These are phyloP conservation scores for Fusarium luffae DNA, from an alignment of 2,329 filamentous ascomycete genomes.

Conservation along the genomic window DNA sequence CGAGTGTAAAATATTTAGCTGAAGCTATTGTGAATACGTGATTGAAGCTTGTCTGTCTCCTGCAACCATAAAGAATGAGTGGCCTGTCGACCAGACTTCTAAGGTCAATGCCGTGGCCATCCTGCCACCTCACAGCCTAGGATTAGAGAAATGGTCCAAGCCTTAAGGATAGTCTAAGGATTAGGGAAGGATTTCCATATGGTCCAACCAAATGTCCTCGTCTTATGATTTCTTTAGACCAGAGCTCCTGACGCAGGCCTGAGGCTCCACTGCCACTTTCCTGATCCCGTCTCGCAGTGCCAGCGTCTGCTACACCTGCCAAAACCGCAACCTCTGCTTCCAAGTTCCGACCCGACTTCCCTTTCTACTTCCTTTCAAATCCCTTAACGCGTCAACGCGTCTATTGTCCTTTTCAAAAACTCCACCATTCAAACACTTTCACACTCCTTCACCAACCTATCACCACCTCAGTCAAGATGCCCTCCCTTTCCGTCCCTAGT, in stretches of 20 bases:
- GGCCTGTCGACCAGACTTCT: not conserved
- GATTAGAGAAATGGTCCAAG: not conserved
- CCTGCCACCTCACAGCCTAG: too few species aligned
- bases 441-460: not conserved
- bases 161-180: not conserved
- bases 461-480: not conserved
- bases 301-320: not conserved
- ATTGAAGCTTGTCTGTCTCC: not conserved
- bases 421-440: not conserved
- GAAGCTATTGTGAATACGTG: not conserved
- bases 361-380: not conserved
- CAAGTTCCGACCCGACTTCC: not conserved
- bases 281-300: not conserved
- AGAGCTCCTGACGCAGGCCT: not conserved
- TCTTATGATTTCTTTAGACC: not conserved
- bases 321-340: not conserved
- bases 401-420: not conserved
- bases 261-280: not conserved
- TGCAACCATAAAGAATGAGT: not conserved
- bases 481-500: not conserved
- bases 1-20: fast-evolving
- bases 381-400: not conserved
- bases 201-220: too few species aligned
- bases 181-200: too few species aligned
- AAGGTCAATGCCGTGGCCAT: too few species aligned